Conservation (phyloP, 2,329 filamentous ascomycete genomes). For the Talaromyces sp. region DNA sequence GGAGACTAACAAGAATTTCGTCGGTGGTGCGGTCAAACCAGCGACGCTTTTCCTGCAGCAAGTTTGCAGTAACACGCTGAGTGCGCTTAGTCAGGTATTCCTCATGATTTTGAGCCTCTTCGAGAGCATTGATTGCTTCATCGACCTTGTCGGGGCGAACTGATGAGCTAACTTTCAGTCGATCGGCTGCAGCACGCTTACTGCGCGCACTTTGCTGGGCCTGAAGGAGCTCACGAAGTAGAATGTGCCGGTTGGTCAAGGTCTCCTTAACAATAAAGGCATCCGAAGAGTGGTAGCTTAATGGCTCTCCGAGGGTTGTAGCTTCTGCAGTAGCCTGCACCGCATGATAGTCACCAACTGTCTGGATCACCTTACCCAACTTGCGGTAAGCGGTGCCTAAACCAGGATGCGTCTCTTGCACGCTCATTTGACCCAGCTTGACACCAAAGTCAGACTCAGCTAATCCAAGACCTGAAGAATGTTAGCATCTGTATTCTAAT, state of each 20-base stretch:
- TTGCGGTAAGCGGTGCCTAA: constrained; percentile 91
- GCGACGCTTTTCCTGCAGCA: constrained; percentile 82
- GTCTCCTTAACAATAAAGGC: constrained; percentile 98
- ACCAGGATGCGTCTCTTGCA: constrained; percentile 87
- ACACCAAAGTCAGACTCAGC: constrained; percentile 92
- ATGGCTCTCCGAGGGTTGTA: constrained; percentile 87
- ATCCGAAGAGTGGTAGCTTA: constrained; percentile 93
- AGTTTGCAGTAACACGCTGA: constrained; percentile 82
- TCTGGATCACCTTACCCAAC: constrained; percentile 89
- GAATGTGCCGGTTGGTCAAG: constrained; percentile 93
- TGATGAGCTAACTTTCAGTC: constrained; percentile 81
- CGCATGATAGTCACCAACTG: constrained; percentile 91
- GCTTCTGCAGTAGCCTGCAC: constrained; percentile 96
- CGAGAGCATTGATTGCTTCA: constrained; percentile 87
- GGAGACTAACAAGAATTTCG: constrained; percentile 80
- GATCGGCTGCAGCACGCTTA: constrained; percentile 82
- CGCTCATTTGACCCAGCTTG: constrained; percentile 81
- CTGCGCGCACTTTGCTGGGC: constrained; percentile 83
- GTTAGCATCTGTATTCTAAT: constrained; percentile 5
- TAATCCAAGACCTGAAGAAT: constrained; percentile 73
- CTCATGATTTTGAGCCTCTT: constrained; percentile 84
- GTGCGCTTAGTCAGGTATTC: constrained; percentile 82
- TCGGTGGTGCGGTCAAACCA: constrained; percentile 87
- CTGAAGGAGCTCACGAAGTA: constrained; percentile 89
- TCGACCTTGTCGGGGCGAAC: constrained; percentile 95